Evolutionary conservation across 2,329 filamentous ascomycete species (phyloP).

Genomic region (Hypoxylon sp.): DNA sequence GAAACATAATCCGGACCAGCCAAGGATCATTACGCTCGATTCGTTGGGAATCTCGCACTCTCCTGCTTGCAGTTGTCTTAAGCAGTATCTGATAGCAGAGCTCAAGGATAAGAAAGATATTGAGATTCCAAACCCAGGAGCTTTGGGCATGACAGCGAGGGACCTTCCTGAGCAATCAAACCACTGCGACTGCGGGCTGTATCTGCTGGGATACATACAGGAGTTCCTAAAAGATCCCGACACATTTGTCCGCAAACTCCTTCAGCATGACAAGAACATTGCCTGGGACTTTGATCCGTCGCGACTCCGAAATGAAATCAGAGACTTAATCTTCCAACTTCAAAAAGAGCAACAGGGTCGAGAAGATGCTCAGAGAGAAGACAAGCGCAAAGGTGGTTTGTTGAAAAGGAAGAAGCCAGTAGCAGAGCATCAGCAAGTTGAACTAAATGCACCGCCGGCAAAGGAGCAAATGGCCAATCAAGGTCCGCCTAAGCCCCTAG

Average conservation of each 20-base stretch:
- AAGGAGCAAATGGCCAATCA: conserved; percentile 10
- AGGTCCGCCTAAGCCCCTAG: background rate
- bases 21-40: conserved; percentile 87
- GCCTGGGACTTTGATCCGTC: conserved; percentile 68
- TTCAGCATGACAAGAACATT: conserved; percentile 66
- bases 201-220: conserved; percentile 84
- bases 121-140: conserved; percentile 41
- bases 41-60: conserved; percentile 78
- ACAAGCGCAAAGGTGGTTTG: conserved; percentile 46
- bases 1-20: conserved; percentile 64
- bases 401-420: conserved; percentile 22
- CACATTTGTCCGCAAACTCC: conserved; percentile 73
- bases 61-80: conserved; percentile 74
- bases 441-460: background rate
- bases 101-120: conserved; percentile 70
- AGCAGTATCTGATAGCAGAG: conserved; percentile 82
- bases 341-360: conserved; percentile 67
- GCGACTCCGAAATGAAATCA: conserved; percentile 73
- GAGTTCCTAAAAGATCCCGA: conserved; percentile 84
- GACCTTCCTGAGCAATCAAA: conserved; percentile 85
- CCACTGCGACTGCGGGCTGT: conserved; percentile 90
- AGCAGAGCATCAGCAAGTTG: conserved; percentile 1
- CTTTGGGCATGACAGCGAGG: conserved; percentile 74
- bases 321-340: conserved; percentile 73
- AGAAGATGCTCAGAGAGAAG: conserved; percentile 55